A percentile compares a stretch with the other conserved stretches of the same genome.
These are phyloP conservation scores for Penicillium sp. DNA, from an alignment of 2,329 filamentous ascomycete genomes.

Conservation along the genomic window DNA sequence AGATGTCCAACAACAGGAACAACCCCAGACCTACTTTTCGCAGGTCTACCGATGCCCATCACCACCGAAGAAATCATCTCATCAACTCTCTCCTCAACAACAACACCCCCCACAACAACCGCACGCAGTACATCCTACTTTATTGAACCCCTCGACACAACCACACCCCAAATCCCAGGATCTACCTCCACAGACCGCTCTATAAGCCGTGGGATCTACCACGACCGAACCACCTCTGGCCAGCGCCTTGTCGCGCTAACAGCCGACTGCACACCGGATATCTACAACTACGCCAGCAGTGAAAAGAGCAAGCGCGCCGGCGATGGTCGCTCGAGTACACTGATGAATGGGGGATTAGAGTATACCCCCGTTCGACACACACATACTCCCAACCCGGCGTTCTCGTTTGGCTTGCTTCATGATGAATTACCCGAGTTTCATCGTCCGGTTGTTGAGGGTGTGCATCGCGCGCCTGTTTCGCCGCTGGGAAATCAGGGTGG, in stretches of 20 bases:
- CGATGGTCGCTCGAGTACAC: slow-evolving; percentile 29
- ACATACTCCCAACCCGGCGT: slow-evolving; percentile 21
- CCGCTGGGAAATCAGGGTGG: slow-evolving; percentile 33
- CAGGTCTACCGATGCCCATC: slow-evolving; percentile 36
- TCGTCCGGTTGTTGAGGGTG: slow-evolving; percentile 24
- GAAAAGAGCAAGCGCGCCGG: slow-evolving; percentile 38
- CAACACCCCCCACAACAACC: slow-evolving; percentile 12
- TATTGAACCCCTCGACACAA: slow-evolving; percentile 32
- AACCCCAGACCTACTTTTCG: slow-evolving; percentile 40
- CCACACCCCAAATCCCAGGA: not conserved
- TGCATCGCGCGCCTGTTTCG: slow-evolving; percentile 34
- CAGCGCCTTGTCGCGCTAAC: slow-evolving; percentile 36
- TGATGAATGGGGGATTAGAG: slow-evolving; percentile 48
- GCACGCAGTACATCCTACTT: slow-evolving; percentile 22
- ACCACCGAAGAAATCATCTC: slow-evolving; percentile 20
- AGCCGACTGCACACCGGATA: slow-evolving; percentile 40
- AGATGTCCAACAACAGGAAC: slow-evolving; percentile 29
- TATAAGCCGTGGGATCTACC: slow-evolving; percentile 28
- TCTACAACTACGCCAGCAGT: slow-evolving; percentile 49
- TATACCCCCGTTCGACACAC: slow-evolving; percentile 45
- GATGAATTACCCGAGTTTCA: slow-evolving; percentile 33
- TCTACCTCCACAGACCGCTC: slow-evolving; percentile 16
- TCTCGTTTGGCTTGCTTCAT: slow-evolving; percentile 29
- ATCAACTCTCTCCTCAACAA: slow-evolving; percentile 13
- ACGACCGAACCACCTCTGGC: slow-evolving; percentile 21